Conservation (phyloP, 2,329 filamentous ascomycete genomes). For the Verticillium zaregamsianum region DNA sequence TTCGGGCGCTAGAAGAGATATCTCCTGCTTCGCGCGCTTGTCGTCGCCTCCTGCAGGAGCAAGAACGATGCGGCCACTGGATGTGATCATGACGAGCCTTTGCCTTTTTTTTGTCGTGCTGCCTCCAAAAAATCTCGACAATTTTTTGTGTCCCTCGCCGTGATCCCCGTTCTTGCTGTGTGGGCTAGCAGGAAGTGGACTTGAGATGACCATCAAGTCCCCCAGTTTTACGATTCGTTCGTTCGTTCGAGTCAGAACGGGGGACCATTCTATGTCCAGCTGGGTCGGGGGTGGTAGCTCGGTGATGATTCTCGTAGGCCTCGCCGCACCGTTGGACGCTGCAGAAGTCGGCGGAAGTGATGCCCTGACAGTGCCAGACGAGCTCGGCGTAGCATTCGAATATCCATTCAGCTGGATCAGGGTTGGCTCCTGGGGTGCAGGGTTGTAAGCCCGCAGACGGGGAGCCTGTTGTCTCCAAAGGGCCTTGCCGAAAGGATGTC, state of each 20-base stretch:
- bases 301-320: slow-evolving; percentile 81
- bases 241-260: slow-evolving; percentile 83
- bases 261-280: slow-evolving; percentile 97
- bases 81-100: slow-evolving; percentile 91
- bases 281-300: slow-evolving; percentile 96
- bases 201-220: slow-evolving; percentile 79
- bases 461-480: slow-evolving; percentile 91
- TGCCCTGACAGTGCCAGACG: not conserved
- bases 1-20: slow-evolving; percentile 74
- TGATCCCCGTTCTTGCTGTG: slow-evolving; percentile 64
- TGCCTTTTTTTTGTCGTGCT: slow-evolving; percentile 90
- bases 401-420: slow-evolving; percentile 68
- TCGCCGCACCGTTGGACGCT: slow-evolving; percentile 40
- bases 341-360: slow-evolving; percentile 29
- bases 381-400: not conserved
- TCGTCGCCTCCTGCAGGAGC: slow-evolving; percentile 91
- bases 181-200: slow-evolving; percentile 71
- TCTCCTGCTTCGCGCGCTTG: slow-evolving; percentile 89
- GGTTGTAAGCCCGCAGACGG: slow-evolving; percentile 76
- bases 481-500: slow-evolving; percentile 74
- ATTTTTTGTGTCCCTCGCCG: slow-evolving; percentile 74
- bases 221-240: slow-evolving; percentile 93
- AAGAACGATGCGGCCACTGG: slow-evolving; percentile 82
- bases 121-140: slow-evolving; percentile 89
- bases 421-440: slow-evolving; percentile 68